Base-by-base conservation (phyloP, 2,329 filamentous ascomycete genomes). In the Teratosphaeria destructans region DNA sequence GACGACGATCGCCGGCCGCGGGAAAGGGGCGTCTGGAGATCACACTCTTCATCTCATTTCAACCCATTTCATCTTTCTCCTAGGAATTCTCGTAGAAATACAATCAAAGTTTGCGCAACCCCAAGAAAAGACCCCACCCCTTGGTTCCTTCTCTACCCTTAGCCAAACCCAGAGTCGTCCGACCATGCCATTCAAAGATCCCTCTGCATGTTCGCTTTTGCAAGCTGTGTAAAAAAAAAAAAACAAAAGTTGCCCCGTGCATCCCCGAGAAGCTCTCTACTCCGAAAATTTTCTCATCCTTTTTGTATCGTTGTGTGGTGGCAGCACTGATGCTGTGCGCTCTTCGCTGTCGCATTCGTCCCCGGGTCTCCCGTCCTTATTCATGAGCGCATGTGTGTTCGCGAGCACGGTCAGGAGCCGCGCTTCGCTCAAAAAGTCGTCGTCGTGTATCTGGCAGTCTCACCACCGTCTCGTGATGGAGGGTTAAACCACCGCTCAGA, bases 401-500 rank as follows among this genome's bases (percentile, higher is more conserved):
- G 23, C 23, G 19, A 12, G 37, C 37, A 12, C 37, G 16, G 43
- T n/a, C 16, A 19, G 5, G 43, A 19, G 19, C n/a, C 19, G 43
- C n/a, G 11, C 43, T 49, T 49, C 43, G 43, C 23, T 49, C 4
- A 23, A 49, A 10, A 23, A 23, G 23, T 23, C 23, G 23, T 23
- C 19, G 16, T 49, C 10, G 43, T 49, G 19, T 23, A 19, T 43
- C 37, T 16, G 37, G 37, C 37, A 12, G 37, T 43, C 37, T 14
- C 3, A 2, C 3, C 5, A 23, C 10, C 11, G 12, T 16, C 16
- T 11, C 16, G 1, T 7, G 6, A 19, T 8, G 23, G 16, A n/a
- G 19, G 43, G 23, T 49, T 5, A 34, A 1, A 12, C 6, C 16
- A 1, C 19, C 16, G 6, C 14, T 56, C 78, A 90, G 72, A 91